Percentiles rank a stretch among this genome's conserved stretches.
phyloP scores from a whole-genome alignment of 306 rosid genomes.

The Sicyos edulis region DNA sequence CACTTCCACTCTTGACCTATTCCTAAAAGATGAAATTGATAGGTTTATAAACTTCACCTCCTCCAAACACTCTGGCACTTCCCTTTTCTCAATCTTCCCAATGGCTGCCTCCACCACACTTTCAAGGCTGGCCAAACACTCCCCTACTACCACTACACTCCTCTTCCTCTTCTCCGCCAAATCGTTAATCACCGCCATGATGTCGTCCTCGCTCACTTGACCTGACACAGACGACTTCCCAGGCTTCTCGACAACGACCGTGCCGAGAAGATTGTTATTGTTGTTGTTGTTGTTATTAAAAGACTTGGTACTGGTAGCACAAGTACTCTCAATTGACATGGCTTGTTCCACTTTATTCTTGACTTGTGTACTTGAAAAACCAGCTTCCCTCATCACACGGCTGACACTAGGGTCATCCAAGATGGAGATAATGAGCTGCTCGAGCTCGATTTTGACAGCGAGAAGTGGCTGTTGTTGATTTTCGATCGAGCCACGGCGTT shows the following conservation, averaged over 20 bases:
- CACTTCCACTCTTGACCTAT: slow-evolving; percentile 53
- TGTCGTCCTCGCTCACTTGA: slow-evolving; percentile 49
- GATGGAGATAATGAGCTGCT: slow-evolving; percentile 81
- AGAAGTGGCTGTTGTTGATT: slow-evolving; percentile 85
- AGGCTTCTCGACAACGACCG: too few species aligned
- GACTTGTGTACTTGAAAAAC: slow-evolving; percentile 75
- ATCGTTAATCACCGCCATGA: slow-evolving; percentile 45
- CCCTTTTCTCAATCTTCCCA: slow-evolving; percentile 62
- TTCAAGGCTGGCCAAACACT: slow-evolving; percentile 51
- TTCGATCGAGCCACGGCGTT: slow-evolving; percentile 87
- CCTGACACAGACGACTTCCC: slow-evolving; percentile 16
- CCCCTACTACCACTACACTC: slow-evolving; percentile 80
- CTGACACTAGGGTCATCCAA: slow-evolving; percentile 96
- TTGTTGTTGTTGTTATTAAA: slow-evolving; percentile 17
- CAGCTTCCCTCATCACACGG: slow-evolving; percentile 90
- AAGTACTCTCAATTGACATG: slow-evolving; percentile 51
- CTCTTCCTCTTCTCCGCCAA: slow-evolving; percentile 41
- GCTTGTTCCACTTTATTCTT: slow-evolving; percentile 87
- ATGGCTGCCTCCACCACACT: slow-evolving; percentile 58
- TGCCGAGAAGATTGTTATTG: too few species aligned
- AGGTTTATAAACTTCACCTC: slow-evolving; percentile 53
- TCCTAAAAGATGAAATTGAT: slow-evolving; percentile 41
- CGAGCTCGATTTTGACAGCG: slow-evolving; percentile 76
- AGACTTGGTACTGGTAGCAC: slow-evolving; percentile 45
- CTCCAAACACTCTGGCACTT: slow-evolving; percentile 48